Base-by-base conservation (phyloP, 805 yeast genomes). In the Helenozyma baotianmanensis region DNA sequence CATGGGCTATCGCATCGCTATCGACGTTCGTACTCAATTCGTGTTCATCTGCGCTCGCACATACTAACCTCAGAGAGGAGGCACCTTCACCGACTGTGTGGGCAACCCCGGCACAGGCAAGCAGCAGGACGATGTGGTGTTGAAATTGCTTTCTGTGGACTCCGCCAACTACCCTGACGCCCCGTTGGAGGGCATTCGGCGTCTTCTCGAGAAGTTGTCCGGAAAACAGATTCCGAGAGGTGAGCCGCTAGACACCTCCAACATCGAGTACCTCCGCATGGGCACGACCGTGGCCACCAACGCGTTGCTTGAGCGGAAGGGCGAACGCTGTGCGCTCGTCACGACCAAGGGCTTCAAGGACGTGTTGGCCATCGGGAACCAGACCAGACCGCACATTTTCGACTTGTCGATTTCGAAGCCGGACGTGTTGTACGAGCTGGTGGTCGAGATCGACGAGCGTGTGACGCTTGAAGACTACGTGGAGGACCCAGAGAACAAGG, bases 301-400 rank as follows among this genome's bases (percentile, higher is more conserved):
- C 60, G 96, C 97, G 1, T 70, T 92, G 21, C 68, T 90, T 39
- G 97, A 90, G 53, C 72, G 97, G 42, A 88, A 88, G 52, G 98
- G 97, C 32, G 94, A 88, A 36, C 64, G 78, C 21, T 89, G 94
- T 47, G 94, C 92, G 2, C 68, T 90, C 38, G 58, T 89, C 4
- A 87, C 95, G 2, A 85, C 97, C 11, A 82, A 78, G 48, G 98
- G 97, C 0, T 90, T 87, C 60, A 76, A 76, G 45, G 97, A 90
- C 51, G 78, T 84, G 24, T 64, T 90, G 40, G 59, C 68, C 2
- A 89, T 90, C 45, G 97, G 97, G 2, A 88, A 86, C 51, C 97
- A 90, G 56, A 76, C 95, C 2, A 70, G 97, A 48, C 97, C 97
- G 2, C 70, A 80, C 47, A 87, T 90, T 32, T 90, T 90, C 51